A percentile compares a stretch with the other conserved stretches of the same genome.
phyloP scores from a whole-genome alignment of 2,329 filamentous ascomycete genomes.

The Aspergillus fumigatiaffinis region DNA sequence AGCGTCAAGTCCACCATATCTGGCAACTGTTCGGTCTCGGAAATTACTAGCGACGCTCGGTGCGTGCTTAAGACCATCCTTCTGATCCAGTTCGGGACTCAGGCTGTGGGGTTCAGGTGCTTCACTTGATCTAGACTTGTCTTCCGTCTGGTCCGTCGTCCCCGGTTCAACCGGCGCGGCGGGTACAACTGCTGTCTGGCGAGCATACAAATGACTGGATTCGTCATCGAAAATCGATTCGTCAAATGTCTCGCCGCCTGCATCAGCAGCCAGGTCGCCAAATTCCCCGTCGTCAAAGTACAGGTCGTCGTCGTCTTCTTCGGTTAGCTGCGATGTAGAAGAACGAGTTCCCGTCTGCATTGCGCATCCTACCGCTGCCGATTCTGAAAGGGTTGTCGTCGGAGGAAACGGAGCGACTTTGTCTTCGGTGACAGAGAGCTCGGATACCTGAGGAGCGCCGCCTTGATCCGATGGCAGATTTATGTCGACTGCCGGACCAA shows the following conservation, averaged over 20 bases:
- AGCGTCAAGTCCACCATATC: slow-evolving; percentile 19
- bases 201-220: slow-evolving; percentile 40
- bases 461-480: not conserved
- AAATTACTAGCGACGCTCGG: slow-evolving; percentile 36
- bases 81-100: slow-evolving; percentile 1
- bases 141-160: slow-evolving; percentile 4
- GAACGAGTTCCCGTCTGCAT: not conserved
- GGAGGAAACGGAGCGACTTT: not conserved
- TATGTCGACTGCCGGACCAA: slow-evolving; percentile 8
- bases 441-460: not conserved
- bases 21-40: slow-evolving; percentile 14
- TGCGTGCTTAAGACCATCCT: slow-evolving; percentile 28
- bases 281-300: slow-evolving; percentile 48
- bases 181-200: slow-evolving; percentile 25
- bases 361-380: not conserved
- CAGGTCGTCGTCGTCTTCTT: slow-evolving; percentile 39
- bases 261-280: slow-evolving; percentile 34
- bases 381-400: not conserved
- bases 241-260: slow-evolving; percentile 38
- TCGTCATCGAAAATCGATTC: slow-evolving; percentile 49
- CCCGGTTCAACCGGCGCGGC: slow-evolving; percentile 8
- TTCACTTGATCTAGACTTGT: slow-evolving; percentile 2
- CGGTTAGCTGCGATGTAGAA: slow-evolving; percentile 7
- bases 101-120: slow-evolving; percentile 11
- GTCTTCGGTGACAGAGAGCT: not conserved